A percentile compares a stretch with the other conserved stretches of the same genome.
phyloP scores from a whole-genome alignment of 2,329 filamentous ascomycete genomes.

The Fusarium temperatum region DNA sequence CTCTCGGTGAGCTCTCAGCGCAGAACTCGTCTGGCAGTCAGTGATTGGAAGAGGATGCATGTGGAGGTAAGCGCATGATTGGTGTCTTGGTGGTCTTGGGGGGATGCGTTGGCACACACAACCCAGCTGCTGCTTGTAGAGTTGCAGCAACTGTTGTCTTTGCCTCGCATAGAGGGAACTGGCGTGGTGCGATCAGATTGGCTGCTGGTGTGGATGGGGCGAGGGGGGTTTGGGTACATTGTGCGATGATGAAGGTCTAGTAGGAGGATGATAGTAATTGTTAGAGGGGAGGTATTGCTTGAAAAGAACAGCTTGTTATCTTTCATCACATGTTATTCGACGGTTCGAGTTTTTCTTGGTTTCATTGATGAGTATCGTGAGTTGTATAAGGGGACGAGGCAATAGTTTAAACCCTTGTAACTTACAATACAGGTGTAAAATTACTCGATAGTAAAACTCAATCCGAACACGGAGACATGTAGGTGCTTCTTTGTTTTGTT shows the following conservation, averaged over 20 bases:
- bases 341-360: slow-evolving; percentile 1
- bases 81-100: slow-evolving; percentile 28
- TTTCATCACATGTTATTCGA: slow-evolving; percentile 2
- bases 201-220: slow-evolving; percentile 25
- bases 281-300: slow-evolving; percentile 24
- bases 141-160: slow-evolving; percentile 36
- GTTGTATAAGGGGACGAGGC: not conserved
- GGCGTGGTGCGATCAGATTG: slow-evolving; percentile 36
- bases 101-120: slow-evolving; percentile 40
- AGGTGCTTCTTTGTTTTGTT: not conserved
- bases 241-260: slow-evolving; percentile 3
- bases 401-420: slow-evolving; percentile 1
- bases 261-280: slow-evolving; percentile 22
- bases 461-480: slow-evolving; percentile 27
- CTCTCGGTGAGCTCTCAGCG: slow-evolving; percentile 21
- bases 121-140: slow-evolving; percentile 21
- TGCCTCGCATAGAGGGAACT: slow-evolving; percentile 38
- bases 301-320: not conserved
- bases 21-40: slow-evolving; percentile 32
- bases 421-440: not conserved
- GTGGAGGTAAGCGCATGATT: slow-evolving; percentile 44
- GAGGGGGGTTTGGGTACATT: slow-evolving; percentile 10
- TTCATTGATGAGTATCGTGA: slow-evolving; percentile 2
- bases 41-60: slow-evolving; percentile 37
- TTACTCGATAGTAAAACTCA: slow-evolving; percentile 10